Evolutionary conservation across 768 basidiomycete genomes (phyloP), one percentile per base, ranked within the genome.

Genomic region (Tremella fuciformis): DNA sequence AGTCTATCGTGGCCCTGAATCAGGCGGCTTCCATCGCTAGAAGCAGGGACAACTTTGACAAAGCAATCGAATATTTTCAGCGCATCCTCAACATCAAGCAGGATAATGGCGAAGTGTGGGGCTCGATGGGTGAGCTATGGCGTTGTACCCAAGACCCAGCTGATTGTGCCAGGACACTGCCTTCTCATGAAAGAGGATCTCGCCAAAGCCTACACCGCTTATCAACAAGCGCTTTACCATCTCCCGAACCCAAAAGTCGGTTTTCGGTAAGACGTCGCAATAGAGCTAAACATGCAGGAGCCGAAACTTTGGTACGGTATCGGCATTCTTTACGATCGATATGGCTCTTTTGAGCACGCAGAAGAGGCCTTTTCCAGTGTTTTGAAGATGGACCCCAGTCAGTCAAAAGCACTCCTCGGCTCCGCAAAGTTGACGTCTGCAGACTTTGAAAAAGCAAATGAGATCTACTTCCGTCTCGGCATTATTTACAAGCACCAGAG

Each of bases 231-330:
- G 1, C 83, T 99, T 21, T 97, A 94, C 76, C 83, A 93, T 63
- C 84, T 99, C 38, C 91, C 91, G 1, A 93, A 94, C 69, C 94
- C 94, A 15, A 96, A 96, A 82, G 90, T 88, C 67, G 25, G 76
- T 70, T 58, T 24, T 50, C 16, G 8, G n/a, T 29, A n/a, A 50
- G 19, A 21, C n/a, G 9, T 34, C 34, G 7, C 24, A 19, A 21
- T 26, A 0, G 26, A 24, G 42, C 37, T 62, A 52, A 19, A 44
- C 19, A 22, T 34, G 83, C 86, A 98, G 83, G 96, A 99, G 77
- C 93, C 94, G 3, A 97, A 98, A 74, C 82, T 99, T 8, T 99
- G 96, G 96, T 99, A 98, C 75, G 96, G 96, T 37, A 98, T 99
- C 74, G 96, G 96, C 34, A 98, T 98, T 57, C 85, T 98, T 34